These are phyloP conservation scores for Dalbergia oliveri DNA, from an alignment of 306 rosid species.

Conservation along the genomic window DNA sequence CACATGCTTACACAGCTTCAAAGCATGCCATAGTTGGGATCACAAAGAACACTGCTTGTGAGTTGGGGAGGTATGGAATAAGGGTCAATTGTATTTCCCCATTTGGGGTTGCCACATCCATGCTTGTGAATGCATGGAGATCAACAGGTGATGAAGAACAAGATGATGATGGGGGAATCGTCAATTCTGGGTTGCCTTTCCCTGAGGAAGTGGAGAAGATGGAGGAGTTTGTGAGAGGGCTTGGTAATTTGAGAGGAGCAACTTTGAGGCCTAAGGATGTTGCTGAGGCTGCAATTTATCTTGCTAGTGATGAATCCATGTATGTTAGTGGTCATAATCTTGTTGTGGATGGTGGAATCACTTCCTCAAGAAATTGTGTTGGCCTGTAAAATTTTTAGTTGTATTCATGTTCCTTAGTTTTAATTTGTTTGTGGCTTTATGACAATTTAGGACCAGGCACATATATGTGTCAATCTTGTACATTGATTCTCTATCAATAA, in stretches of 20 bases:
- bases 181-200: conserved; percentile 60
- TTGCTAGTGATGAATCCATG: conserved; percentile 91
- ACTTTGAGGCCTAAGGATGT: conserved; percentile 75
- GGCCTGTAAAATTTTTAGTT: conserved; percentile 47
- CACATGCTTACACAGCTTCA: conserved; percentile 91
- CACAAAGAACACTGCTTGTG: conserved; percentile 84
- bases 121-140: conserved; percentile 88
- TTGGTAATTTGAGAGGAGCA: conserved; percentile 76
- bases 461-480: neutral
- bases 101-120: conserved; percentile 90
- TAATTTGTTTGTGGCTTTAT: neutral
- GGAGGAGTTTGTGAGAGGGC: conserved; percentile 86
- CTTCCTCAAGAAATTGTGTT: conserved; percentile 80
- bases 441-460: neutral
- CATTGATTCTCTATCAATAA: conserved; percentile 6
- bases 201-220: conserved; percentile 70
- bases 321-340: conserved; percentile 95
- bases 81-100: conserved; percentile 91
- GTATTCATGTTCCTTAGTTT: conserved; percentile 12
- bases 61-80: conserved; percentile 77
- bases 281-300: conserved; percentile 93
- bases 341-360: conserved; percentile 92
- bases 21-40: conserved; percentile 94
- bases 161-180: conserved; percentile 20
- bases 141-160: conserved; percentile 24